Base-by-base conservation (phyloP, 257 asterid genomes). In the Linderniella brevidens region DNA sequence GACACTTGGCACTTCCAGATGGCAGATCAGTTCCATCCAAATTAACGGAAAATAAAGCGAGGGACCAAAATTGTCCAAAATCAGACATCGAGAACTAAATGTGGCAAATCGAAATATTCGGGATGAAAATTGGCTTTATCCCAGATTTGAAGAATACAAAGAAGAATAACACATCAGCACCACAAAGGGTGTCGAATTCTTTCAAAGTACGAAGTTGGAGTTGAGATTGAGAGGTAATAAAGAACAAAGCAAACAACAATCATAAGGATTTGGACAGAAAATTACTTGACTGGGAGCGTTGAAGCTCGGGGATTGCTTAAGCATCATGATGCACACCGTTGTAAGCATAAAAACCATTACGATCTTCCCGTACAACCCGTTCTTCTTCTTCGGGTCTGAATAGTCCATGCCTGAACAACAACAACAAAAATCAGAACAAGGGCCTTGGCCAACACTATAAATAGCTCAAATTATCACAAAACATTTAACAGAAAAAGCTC, bases 301-400 rank as follows among this genome's bases (percentile, higher is more conserved):
- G 38, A 70, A 70, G 37, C 40, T 70, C 50, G 78, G 70, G 39
- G 82, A 74, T 13, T 67, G 82, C 72, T 64, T 67, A 39, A 70
- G 78, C 75, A 70, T 67, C 50, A 74, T 73, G 53, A 74, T 74
- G 68, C 78, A 74, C 68, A 74, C 48, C n/a, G 82, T 69, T 40
- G 78, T 74, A 49, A 74, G 73, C 37, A 73, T 59, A 17, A 70
- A 64, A 54, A 67, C 72, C 78, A 74, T 67, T 9, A 74, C 1
- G 29, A 74, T 64, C 60, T 60, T 70, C 13, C 73, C 82, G 43
- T 55, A 52, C 43, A 61, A 16, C 18, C 56, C 63, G 46, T 48
- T 70, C 66, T 70, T 74, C 73, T 74, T 70, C 71, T 80, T 88
- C 4, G 97, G 93, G 64, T 84, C 97, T 7, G 70, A 72, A 46